These are phyloP conservation scores for Kondoa malvinella DNA, from an alignment of 768 basidiomycete species.

Conservation along the genomic window DNA sequence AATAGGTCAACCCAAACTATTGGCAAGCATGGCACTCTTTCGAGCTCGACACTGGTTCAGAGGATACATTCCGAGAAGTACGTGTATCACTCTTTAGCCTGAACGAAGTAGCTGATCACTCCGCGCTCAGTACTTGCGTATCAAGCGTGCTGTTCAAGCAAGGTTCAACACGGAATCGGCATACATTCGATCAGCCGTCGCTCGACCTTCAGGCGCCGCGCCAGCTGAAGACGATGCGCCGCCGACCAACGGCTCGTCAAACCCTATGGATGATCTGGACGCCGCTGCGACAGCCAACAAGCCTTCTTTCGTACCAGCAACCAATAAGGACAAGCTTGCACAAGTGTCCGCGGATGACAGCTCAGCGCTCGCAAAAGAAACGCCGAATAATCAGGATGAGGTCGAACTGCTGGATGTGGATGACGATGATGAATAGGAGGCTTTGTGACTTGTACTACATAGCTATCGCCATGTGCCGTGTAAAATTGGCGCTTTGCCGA, in stretches of 20 bases:
- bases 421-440: neutral
- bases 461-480: neutral
- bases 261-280: slow-evolving; percentile 65
- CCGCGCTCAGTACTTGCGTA: neutral
- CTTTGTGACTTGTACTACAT: neutral
- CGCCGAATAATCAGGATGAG: slow-evolving; percentile 33
- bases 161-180: slow-evolving; percentile 96
- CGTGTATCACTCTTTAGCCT: too few species aligned
- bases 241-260: slow-evolving; percentile 4
- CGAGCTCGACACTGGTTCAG: slow-evolving; percentile 95
- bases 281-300: slow-evolving; percentile 12
- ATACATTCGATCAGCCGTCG: slow-evolving; percentile 19
- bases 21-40: slow-evolving; percentile 96
- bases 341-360: slow-evolving; percentile 40
- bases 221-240: slow-evolving; percentile 80
- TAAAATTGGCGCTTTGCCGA: neutral
- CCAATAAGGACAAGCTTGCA: slow-evolving; percentile 39
- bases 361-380: slow-evolving; percentile 30
- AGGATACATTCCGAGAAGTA: slow-evolving; percentile 73
- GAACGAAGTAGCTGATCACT: neutral
- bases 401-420: slow-evolving; percentile 33
- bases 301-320: slow-evolving; percentile 29
- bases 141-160: slow-evolving; percentile 89
- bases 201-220: slow-evolving; percentile 23
- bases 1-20: slow-evolving; percentile 52